phyloP scores from a whole-genome alignment of 2,329 filamentous ascomycete species.

The Phialophora chinensis region DNA sequence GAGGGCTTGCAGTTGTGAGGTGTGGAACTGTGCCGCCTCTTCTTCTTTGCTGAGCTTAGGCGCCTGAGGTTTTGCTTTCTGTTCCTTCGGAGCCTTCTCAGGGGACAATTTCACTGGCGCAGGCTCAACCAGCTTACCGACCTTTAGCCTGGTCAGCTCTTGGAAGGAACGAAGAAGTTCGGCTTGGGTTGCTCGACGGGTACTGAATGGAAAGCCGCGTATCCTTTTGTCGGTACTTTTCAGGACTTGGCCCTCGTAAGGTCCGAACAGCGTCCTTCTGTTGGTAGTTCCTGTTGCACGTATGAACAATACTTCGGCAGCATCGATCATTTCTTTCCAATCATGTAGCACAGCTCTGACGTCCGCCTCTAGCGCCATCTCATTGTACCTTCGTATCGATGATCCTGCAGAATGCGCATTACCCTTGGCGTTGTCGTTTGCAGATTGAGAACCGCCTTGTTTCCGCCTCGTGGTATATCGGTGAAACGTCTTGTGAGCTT shows the following conservation, averaged over 20 bases:
- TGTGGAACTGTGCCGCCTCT: conserved; percentile 80
- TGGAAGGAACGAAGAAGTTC: conserved; percentile 95
- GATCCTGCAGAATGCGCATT: conserved; percentile 93
- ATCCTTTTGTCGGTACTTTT: conserved; percentile 78
- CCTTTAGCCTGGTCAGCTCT: conserved; percentile 88
- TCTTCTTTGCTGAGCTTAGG: conserved; percentile 80
- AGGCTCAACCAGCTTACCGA: conserved; percentile 67
- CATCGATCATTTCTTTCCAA: conserved; percentile 86
- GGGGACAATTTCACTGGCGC: conserved; percentile 43
- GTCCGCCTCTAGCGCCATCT: conserved; percentile 86
- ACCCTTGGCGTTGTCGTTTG: conserved; percentile 93
- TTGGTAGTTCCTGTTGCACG: conserved; percentile 88
- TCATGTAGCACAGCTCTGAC: conserved; percentile 79
- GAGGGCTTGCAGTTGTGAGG: conserved; percentile 83
- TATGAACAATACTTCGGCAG: conserved; percentile 83
- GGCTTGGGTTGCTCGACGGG: conserved; percentile 85
- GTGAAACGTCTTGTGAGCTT: conserved; percentile 97
- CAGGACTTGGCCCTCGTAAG: conserved; percentile 87
- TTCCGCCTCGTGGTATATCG: conserved; percentile 95
- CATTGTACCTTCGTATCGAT: conserved; percentile 88
- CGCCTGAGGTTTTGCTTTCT: conserved; percentile 48
- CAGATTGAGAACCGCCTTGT: conserved; percentile 92
- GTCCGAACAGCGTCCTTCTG: conserved; percentile 83
- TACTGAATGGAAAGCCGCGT: conserved; percentile 91
- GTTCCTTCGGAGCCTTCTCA: conserved; percentile 39